These are phyloP conservation scores for Leccinum imitatum DNA, from an alignment of 768 basidiomycete species.

Conservation along the genomic window DNA sequence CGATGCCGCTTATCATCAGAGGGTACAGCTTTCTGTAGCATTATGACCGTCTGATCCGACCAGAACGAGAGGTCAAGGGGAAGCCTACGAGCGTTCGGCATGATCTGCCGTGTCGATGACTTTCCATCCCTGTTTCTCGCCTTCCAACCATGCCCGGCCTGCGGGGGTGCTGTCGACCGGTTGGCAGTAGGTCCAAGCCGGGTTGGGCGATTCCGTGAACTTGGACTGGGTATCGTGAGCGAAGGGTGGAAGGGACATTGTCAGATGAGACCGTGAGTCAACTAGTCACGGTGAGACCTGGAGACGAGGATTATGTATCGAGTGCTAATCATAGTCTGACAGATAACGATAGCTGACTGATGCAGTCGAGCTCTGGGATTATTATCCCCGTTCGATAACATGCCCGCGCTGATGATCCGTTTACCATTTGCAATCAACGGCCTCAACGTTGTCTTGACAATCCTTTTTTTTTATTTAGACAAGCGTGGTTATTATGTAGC, in stretches of 20 bases:
- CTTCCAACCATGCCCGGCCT: slow-evolving; percentile 35
- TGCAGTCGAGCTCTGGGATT: too few relatives aligned
- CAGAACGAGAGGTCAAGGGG: neutral
- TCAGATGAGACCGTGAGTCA: neutral
- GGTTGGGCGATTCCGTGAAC: slow-evolving; percentile 33
- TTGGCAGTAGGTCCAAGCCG: slow-evolving; percentile 34
- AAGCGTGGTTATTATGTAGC: too few relatives aligned
- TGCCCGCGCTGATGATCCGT: too few relatives aligned
- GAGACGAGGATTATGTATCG: neutral
- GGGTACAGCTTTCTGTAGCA: slow-evolving; percentile 29
- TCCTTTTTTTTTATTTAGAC: too few relatives aligned
- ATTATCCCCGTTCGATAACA: too few relatives aligned
- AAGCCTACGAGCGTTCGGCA: slow-evolving; percentile 26
- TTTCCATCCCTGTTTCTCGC: slow-evolving; percentile 38
- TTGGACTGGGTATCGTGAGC: slow-evolving; percentile 14
- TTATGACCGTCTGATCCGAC: neutral
- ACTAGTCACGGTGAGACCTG: neutral
- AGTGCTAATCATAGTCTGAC: too few relatives aligned
- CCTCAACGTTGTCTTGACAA: too few relatives aligned
- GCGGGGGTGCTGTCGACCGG: slow-evolving; percentile 26
- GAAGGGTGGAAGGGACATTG: slow-evolving; percentile 33
- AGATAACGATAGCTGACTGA: too few relatives aligned
- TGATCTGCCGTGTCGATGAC: slow-evolving; percentile 30
- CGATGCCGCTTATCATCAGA: slow-evolving; percentile 39
- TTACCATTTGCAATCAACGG: too few relatives aligned